phyloP scores from a whole-genome alignment of 768 basidiomycete genomes.

The Hygrocybe punicea region DNA sequence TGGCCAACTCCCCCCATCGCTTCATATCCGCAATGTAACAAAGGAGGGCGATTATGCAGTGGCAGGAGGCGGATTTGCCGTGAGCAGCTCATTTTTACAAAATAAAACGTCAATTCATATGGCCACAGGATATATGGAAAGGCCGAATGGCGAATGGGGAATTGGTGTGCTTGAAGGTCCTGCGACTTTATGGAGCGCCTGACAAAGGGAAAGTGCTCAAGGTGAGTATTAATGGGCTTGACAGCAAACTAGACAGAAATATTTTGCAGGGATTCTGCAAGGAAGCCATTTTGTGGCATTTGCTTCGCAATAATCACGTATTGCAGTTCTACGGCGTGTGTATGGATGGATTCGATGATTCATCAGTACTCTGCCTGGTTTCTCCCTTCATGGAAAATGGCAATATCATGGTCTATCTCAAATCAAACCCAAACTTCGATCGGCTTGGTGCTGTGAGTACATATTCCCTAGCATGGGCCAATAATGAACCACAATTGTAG shows the following conservation, averaged over 20 bases:
- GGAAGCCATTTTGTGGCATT: slow-evolving; percentile 24
- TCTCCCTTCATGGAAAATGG: slow-evolving; percentile 31
- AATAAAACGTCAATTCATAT: no score
- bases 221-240: slow-evolving; percentile 1
- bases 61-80: no score
- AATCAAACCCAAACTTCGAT: slow-evolving; percentile 3
- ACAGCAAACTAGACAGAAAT: not conserved
- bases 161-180: slow-evolving; percentile 8
- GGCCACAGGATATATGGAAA: slow-evolving; percentile 8
- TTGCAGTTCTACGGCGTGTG: slow-evolving; percentile 21
- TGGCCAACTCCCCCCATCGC: no score
- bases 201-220: not conserved
- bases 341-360: slow-evolving; percentile 15
- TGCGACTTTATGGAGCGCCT: slow-evolving; percentile 4
- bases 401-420: slow-evolving; percentile 18
- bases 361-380: slow-evolving; percentile 20
- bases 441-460: no score
- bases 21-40: no score
- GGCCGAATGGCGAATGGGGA: not conserved
- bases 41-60: no score
- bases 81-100: no score
- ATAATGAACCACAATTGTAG: no score
- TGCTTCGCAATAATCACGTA: slow-evolving; percentile 16
- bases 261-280: slow-evolving; percentile 17
- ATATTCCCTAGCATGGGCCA: no score